Evolutionary conservation across 192 early-diverging fungal species (phyloP).

Genomic region (Rhizophagus clarus): DNA sequence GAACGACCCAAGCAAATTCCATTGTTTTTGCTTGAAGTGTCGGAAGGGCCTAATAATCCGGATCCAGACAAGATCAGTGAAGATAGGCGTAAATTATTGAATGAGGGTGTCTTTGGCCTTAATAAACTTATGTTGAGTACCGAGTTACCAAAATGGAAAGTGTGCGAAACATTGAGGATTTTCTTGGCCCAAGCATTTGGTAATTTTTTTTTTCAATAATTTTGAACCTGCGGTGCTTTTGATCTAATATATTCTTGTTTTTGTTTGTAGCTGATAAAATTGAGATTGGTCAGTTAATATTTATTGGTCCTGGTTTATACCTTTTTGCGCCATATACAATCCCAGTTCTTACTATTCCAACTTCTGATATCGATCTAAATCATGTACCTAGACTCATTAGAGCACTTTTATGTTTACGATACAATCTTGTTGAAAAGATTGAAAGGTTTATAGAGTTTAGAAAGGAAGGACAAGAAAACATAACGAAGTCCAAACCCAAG

Average conservation of each 20-base stretch:
- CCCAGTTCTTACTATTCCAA: constrained; percentile 16
- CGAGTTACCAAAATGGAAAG: not conserved
- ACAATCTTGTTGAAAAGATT: constrained; percentile 13
- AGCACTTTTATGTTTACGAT: constrained; percentile 9
- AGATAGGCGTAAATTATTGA: not conserved
- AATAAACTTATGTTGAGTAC: constrained; percentile 4
- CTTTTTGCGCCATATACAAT: constrained; percentile 13
- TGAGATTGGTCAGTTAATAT: constrained; percentile 27
- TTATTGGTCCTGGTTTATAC: constrained; percentile 20
- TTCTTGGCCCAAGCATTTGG: constrained; percentile 2
- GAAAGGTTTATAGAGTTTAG: not conserved
- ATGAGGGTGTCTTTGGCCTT: not conserved
- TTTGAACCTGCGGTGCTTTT: too few relatives aligned
- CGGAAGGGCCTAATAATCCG: not conserved
- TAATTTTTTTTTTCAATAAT: constrained; percentile 2
- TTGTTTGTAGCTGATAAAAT: too few relatives aligned
- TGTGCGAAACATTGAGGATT: not conserved
- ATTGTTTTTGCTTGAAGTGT: constrained; percentile 12
- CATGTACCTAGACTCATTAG: constrained; percentile 8
- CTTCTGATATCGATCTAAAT: not conserved
- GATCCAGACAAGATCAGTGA: constrained; percentile 17
- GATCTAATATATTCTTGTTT: too few relatives aligned
- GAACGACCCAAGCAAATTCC: not conserved
- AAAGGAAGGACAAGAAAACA: constrained; percentile 1
- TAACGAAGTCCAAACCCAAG: not conserved